Conservation (phyloP, 306 rosid genomes). For the Mimosa bimucronata region DNA sequence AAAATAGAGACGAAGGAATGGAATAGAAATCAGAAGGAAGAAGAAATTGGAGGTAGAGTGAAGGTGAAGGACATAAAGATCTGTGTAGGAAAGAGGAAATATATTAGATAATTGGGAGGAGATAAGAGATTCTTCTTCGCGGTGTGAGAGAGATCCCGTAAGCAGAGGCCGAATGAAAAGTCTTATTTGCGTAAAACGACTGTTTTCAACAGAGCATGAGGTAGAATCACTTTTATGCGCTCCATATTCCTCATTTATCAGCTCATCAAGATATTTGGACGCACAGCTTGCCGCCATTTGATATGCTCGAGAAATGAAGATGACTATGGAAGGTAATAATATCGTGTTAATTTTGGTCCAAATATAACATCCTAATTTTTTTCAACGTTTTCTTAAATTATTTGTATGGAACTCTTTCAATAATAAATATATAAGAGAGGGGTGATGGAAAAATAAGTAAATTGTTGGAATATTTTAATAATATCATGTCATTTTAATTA, state of each 20-base stretch:
- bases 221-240: slow-evolving; percentile 47
- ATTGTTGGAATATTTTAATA: no score
- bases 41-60: no score
- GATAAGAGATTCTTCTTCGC: slow-evolving; percentile 52
- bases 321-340: background rate
- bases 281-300: background rate
- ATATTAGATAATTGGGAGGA: slow-evolving; percentile 42
- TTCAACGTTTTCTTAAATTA: no score
- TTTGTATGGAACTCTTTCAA: no score
- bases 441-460: no score
- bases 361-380: no score
- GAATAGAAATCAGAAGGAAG: background rate
- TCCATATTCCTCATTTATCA: background rate
- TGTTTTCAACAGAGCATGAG: background rate
- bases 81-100: slow-evolving; percentile 8
- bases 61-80: background rate
- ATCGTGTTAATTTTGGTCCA: no score
- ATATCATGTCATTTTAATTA: no score
- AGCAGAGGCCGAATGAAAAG: background rate
- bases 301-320: background rate
- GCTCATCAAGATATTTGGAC: background rate
- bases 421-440: no score
- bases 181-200: background rate
- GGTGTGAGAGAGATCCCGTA: slow-evolving; percentile 21
- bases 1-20: background rate